Conservation (phyloP, 1,139 yeast species). For the Saccharomyces pastorianus region DNA sequence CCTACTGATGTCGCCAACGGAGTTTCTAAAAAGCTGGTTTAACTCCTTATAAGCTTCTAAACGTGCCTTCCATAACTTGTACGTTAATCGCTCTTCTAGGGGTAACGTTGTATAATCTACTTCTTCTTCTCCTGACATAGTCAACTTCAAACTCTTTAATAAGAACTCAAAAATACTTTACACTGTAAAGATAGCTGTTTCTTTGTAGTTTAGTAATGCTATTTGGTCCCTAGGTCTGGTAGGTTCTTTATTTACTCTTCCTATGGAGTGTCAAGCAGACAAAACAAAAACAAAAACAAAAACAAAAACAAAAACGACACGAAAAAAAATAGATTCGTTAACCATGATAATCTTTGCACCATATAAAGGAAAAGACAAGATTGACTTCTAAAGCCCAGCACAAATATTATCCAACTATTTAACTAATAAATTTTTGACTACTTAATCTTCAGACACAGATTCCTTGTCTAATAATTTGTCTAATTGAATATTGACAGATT, state of each 20-base stretch:
- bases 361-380: background rate
- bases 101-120: slow-evolving; percentile 59
- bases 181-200: background rate
- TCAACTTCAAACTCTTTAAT: background rate
- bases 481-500: slow-evolving; percentile 12
- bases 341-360: background rate
- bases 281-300: background rate
- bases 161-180: background rate
- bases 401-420: background rate
- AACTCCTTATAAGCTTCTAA: slow-evolving; percentile 70
- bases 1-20: slow-evolving; percentile 39
- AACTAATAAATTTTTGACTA: background rate
- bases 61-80: slow-evolving; percentile 86
- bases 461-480: background rate
- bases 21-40: slow-evolving; percentile 36
- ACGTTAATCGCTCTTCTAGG: slow-evolving; percentile 55
- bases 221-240: background rate
- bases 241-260: background rate
- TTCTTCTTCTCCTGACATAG: slow-evolving; percentile 34
- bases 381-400: background rate
- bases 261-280: background rate
- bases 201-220: background rate
- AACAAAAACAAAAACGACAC: background rate
- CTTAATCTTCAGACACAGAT: background rate
- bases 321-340: background rate